Conservation (phyloP, 257 asterid species). For the Anisodus acutangulus region DNA sequence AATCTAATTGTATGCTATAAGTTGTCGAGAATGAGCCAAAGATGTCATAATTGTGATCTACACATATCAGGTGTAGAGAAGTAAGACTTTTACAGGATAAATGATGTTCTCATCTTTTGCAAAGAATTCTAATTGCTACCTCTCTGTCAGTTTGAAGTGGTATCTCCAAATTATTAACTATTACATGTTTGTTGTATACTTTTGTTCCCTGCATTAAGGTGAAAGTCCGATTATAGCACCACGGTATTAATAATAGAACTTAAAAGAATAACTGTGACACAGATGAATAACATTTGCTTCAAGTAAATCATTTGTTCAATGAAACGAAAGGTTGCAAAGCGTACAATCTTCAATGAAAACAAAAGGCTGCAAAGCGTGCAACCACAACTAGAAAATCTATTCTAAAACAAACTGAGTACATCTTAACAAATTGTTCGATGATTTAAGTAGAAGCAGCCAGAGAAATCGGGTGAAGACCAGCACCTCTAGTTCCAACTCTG, state of each 20-base stretch:
- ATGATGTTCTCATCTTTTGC: neutral
- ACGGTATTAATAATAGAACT: neutral
- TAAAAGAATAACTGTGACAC: neutral
- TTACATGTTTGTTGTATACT: neutral
- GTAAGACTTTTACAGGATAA: neutral
- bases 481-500: slow-evolving; percentile 46
- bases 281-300: slow-evolving; percentile 6
- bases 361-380: slow-evolving; percentile 30
- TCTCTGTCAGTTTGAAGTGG: neutral
- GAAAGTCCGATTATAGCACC: neutral
- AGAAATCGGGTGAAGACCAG: slow-evolving; percentile 30
- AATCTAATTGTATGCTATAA: neutral
- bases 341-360: neutral
- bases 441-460: slow-evolving; percentile 34
- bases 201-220: neutral
- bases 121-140: neutral
- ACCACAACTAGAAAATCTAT: slow-evolving; percentile 28
- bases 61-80: neutral
- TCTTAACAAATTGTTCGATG: neutral
- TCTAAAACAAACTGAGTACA: slow-evolving; percentile 4
- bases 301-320: slow-evolving; percentile 15
- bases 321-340: slow-evolving; percentile 23
- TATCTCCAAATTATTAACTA: neutral
- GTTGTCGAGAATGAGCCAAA: neutral
- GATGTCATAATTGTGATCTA: neutral